phyloP scores from a whole-genome alignment of 768 basidiomycete species.

The Mrakia gelida region DNA sequence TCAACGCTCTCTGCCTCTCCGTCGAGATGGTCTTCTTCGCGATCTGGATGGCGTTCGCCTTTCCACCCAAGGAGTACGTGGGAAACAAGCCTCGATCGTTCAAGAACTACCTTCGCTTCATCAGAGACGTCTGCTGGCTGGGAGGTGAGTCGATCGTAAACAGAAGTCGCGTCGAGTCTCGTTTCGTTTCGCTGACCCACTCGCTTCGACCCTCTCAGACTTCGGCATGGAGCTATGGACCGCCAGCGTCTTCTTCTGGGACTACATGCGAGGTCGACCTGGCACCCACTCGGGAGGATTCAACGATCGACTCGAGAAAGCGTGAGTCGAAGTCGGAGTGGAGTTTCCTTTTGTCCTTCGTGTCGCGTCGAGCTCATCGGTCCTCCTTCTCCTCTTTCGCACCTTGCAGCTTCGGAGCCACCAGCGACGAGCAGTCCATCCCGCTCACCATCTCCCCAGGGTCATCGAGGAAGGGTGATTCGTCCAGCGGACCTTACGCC shows the following conservation, averaged over 20 bases:
- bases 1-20: constrained; percentile 75
- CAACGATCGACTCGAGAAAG: constrained; percentile 16
- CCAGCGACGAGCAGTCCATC: too few relatives aligned
- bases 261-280: constrained; percentile 46
- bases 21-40: constrained; percentile 90
- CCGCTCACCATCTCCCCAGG: too few relatives aligned
- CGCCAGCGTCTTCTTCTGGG: constrained; percentile 54
- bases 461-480: too few relatives aligned
- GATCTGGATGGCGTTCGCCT: constrained; percentile 67
- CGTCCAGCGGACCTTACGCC: too few relatives aligned
- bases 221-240: not conserved
- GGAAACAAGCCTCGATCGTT: constrained; percentile 32
- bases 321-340: not conserved
- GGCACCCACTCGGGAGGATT: constrained; percentile 33
- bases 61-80: constrained; percentile 55
- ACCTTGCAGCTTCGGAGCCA: too few relatives aligned
- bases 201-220: not conserved
- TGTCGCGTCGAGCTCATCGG: not conserved
- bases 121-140: constrained; percentile 57
- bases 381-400: not conserved
- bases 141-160: constrained; percentile 29
- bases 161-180: not conserved
- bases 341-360: not conserved
- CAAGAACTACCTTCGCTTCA: constrained; percentile 61
- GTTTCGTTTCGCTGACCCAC: not conserved